Conservation (phyloP, 2,329 filamentous ascomycete genomes). For the Aspergillus ochraceoroseus region DNA sequence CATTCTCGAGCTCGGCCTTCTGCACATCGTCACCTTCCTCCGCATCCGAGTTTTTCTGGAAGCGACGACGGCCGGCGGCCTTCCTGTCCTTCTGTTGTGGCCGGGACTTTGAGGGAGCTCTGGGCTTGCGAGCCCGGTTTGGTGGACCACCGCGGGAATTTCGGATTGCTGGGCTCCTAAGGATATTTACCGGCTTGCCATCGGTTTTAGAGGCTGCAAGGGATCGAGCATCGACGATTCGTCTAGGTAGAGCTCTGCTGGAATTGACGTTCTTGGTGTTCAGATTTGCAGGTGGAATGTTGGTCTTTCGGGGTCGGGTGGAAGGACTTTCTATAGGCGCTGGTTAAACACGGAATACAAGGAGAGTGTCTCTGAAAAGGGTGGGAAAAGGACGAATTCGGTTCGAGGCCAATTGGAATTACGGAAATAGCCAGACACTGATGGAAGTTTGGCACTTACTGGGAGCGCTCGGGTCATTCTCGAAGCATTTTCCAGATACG, state of each 20-base stretch:
- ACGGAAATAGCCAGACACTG: too few relatives aligned
- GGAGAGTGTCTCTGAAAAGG: too few relatives aligned
- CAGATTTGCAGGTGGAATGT: slow-evolving; percentile 18
- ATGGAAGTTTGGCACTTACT: too few relatives aligned
- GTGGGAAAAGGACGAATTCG: too few relatives aligned
- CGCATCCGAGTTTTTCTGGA: slow-evolving; percentile 16
- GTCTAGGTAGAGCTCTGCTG: slow-evolving; percentile 24
- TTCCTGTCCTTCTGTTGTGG: too few relatives aligned
- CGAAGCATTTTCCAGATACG: slow-evolving; percentile 16
- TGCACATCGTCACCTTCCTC: slow-evolving; percentile 25
- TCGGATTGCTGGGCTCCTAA: slow-evolving; percentile 29
- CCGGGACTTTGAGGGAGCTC: too few relatives aligned
- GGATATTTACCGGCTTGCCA: slow-evolving; percentile 28
- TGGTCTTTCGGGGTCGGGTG: slow-evolving; percentile 11
- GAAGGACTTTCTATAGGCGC: slow-evolving; percentile 1
- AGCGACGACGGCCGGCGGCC: slow-evolving; percentile 14
- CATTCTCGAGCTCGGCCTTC: slow-evolving; percentile 27
- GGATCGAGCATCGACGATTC: slow-evolving; percentile 36
- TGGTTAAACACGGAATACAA: not conserved
- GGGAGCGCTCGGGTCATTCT: slow-evolving; percentile 17
- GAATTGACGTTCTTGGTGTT: slow-evolving; percentile 18
- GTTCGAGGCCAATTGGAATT: too few relatives aligned
- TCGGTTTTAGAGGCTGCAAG: slow-evolving; percentile 31
- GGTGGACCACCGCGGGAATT: slow-evolving; percentile 20
- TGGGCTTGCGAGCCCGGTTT: slow-evolving; percentile 21